Conservation (phyloP, 192 early-diverging fungal genomes). For the Lunasporangiospora selenospora region DNA sequence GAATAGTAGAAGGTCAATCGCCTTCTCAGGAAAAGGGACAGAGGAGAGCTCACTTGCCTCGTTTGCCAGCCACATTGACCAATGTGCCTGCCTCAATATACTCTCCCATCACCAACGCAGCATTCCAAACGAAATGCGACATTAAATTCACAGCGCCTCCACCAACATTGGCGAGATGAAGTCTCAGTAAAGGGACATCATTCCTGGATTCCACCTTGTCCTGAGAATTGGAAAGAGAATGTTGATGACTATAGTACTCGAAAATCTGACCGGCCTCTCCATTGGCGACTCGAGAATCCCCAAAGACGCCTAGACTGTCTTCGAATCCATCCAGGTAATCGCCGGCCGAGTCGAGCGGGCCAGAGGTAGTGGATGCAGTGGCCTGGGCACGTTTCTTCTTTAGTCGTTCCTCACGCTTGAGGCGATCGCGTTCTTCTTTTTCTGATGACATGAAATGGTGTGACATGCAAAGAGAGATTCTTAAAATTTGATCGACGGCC, state of each 20-base stretch:
- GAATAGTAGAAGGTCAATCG: no score
- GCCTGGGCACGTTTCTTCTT: not conserved
- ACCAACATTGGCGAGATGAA: conserved; percentile 38
- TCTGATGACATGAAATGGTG: no score
- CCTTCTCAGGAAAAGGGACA: no score
- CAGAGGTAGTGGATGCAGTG: not conserved
- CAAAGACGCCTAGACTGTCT: conserved; percentile 42
- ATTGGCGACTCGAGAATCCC: conserved; percentile 39
- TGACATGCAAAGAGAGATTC: no score
- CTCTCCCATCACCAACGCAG: conserved; percentile 36
- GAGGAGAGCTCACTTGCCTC: no score
- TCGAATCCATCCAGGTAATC: conserved; percentile 39
- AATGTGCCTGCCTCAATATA: conserved; percentile 28
- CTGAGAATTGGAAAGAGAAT: no score
- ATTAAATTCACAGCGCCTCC: conserved; percentile 33
- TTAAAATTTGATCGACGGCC: no score
- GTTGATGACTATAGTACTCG: no score
- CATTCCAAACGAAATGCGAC: conserved; percentile 47
- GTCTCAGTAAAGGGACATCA: conserved; percentile 1
- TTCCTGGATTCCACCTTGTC: no score
- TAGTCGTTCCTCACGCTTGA: conserved; percentile 16
- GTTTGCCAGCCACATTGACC: conserved; percentile 20
- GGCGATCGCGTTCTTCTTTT: conserved; percentile 14
- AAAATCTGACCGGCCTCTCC: conserved; percentile 43
- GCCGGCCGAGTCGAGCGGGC: not conserved